These are phyloP conservation scores for Cenchrus americanus DNA, from an alignment of 176 grass and related monocot genomes.

Conservation along the genomic window DNA sequence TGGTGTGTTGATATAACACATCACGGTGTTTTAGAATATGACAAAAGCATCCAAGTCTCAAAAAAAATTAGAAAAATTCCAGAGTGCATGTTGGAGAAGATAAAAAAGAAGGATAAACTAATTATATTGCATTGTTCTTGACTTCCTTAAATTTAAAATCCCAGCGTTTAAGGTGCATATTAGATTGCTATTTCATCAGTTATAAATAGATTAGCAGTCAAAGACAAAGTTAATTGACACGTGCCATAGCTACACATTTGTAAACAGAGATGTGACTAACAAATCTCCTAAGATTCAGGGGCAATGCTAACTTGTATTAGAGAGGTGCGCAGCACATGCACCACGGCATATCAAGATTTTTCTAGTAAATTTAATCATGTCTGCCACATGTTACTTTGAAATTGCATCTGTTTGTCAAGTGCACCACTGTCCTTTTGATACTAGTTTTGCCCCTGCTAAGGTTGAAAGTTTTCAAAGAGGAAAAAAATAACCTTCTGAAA, in stretches of 20 bases:
- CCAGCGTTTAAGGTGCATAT: background rate
- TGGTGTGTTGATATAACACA: too few species aligned
- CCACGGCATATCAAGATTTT: background rate
- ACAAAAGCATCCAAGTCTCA: too few species aligned
- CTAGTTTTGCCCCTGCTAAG: background rate
- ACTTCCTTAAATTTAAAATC: background rate
- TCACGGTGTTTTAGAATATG: too few species aligned
- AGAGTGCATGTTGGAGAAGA: too few species aligned
- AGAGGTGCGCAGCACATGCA: background rate
- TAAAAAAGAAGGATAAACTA: background rate
- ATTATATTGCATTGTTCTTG: background rate
- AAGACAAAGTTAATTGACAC: background rate
- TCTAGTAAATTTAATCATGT: background rate
- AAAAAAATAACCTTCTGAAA: slow-evolving; percentile 23
- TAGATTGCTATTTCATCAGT: background rate
- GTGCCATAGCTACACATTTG: background rate
- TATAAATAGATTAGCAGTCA: background rate
- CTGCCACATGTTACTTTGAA: background rate
- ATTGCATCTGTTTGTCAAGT: background rate
- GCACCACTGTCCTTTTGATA: background rate
- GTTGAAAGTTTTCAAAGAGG: background rate
- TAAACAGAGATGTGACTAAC: background rate
- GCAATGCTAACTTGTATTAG: background rate
- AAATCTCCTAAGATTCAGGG: slow-evolving; percentile 6
- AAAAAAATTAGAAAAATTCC: too few species aligned